Percentiles rank a stretch among this genome's conserved stretches.
These are phyloP conservation scores for Gloeopeniophorella convolvens DNA, from an alignment of 768 basidiomycete species.

Conservation along the genomic window DNA sequence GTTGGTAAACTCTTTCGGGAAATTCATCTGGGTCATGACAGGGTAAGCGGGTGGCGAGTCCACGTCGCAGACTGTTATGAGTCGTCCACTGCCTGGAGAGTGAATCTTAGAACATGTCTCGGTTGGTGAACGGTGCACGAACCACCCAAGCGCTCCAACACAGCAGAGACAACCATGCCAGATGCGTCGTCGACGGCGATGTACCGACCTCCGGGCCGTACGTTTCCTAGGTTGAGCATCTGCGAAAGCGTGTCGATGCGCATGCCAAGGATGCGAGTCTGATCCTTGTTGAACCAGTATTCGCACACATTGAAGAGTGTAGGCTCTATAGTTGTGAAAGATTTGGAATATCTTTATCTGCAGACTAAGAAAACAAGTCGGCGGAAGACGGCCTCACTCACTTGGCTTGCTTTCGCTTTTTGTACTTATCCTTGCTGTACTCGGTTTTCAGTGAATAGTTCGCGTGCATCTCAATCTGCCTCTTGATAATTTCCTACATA, in stretches of 20 bases:
- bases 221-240: conserved; percentile 74
- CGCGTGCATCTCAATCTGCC: conserved; percentile 88
- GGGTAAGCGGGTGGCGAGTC: conserved; percentile 93
- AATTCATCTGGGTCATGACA: conserved; percentile 81
- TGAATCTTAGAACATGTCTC: not conserved
- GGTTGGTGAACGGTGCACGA: not conserved
- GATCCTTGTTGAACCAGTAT: conserved; percentile 85
- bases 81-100: conserved; percentile 60
- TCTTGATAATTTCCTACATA: conserved; percentile 87
- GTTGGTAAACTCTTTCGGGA: conserved; percentile 46
- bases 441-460: conserved; percentile 93
- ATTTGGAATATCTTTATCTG: conserved; percentile 67
- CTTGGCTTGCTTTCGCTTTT: conserved; percentile 96
- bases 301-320: conserved; percentile 82
- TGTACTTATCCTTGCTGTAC: conserved; percentile 98
- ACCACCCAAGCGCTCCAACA: conserved; percentile 87
- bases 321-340: conserved; percentile 82
- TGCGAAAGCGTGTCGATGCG: conserved; percentile 87
- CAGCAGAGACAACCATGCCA: conserved; percentile 77
- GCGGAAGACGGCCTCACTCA: conserved; percentile 31
- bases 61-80: conserved; percentile 80
- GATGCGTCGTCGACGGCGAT: conserved; percentile 89
- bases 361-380: conserved; percentile 6
- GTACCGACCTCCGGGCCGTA: conserved; percentile 82
- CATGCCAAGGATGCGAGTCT: conserved; percentile 72